Conservation (phyloP, 495 filamentous ascomycete species). For the Melanomma pulvis-pyrius region DNA sequence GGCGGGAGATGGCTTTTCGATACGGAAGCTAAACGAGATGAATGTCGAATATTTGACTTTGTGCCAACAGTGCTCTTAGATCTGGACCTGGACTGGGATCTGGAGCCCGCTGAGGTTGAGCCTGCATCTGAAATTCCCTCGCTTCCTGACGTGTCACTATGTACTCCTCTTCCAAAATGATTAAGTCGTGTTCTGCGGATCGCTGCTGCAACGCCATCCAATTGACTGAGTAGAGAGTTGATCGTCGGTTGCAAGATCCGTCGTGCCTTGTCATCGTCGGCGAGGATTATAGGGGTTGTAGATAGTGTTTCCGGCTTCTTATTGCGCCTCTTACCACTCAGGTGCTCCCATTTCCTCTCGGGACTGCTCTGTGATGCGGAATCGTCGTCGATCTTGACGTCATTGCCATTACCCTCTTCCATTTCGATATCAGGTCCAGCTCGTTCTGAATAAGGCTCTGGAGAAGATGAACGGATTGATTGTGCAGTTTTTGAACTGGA, state of each 20-base stretch:
- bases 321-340: not conserved
- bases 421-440: constrained; percentile 11
- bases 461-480: constrained; percentile 39
- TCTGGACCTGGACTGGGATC: not conserved
- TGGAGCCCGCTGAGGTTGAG: not conserved
- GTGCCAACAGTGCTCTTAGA: not conserved
- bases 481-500: not conserved
- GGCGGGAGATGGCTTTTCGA: not conserved
- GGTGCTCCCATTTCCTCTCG: not conserved
- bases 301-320: not conserved
- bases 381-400: not conserved
- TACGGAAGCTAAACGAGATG: constrained; percentile 1
- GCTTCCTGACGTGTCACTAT: constrained; percentile 29
- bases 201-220: constrained; percentile 67
- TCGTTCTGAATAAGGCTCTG: not conserved
- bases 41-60: not conserved
- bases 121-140: constrained; percentile 25
- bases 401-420: not conserved
- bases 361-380: not conserved
- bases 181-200: constrained; percentile 64
- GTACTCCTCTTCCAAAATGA: constrained; percentile 18
- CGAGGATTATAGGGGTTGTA: constrained; percentile 49
- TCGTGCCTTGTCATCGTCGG: constrained; percentile 66
- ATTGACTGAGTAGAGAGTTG: constrained; percentile 62
- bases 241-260: constrained; percentile 64